Conservation (phyloP, 306 rosid species). For the Ormosia emarginata region DNA sequence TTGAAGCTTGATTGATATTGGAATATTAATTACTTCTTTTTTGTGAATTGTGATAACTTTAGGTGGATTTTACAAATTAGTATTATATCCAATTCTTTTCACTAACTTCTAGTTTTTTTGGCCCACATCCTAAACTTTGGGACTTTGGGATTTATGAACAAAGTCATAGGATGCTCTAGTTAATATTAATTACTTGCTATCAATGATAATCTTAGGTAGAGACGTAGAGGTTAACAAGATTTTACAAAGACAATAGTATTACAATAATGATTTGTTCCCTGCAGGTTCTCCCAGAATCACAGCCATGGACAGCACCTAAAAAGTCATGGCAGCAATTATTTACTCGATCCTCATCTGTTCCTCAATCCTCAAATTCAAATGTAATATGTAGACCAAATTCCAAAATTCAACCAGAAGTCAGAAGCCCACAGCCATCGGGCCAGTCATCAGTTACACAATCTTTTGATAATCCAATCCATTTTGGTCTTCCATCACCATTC, state of each 20-base stretch:
- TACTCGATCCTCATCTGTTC: slow-evolving; percentile 69
- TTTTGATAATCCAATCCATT: slow-evolving; percentile 78
- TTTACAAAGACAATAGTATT: slow-evolving; percentile 20
- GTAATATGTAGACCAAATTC: slow-evolving; percentile 87
- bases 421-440: slow-evolving; percentile 52
- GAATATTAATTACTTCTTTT: background rate
- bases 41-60: background rate
- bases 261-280: slow-evolving; percentile 33
- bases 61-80: background rate
- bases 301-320: slow-evolving; percentile 66
- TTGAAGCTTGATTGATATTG: background rate
- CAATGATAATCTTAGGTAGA: background rate
- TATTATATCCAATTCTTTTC: background rate
- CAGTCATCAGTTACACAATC: slow-evolving; percentile 58
- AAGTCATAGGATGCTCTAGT: background rate
- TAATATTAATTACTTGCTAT: slow-evolving; percentile 11
- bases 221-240: background rate
- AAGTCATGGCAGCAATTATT: slow-evolving; percentile 97
- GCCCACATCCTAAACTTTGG: background rate
- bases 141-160: background rate
- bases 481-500: slow-evolving; percentile 92
- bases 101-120: background rate
- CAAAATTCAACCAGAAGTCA: slow-evolving; percentile 58
- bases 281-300: slow-evolving; percentile 75
- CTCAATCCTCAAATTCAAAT: slow-evolving; percentile 57